Percentiles rank a stretch among this genome's conserved stretches.
phyloP scores from a whole-genome alignment of 1,139 yeast species.

The Saccharomyces pastorianus region DNA sequence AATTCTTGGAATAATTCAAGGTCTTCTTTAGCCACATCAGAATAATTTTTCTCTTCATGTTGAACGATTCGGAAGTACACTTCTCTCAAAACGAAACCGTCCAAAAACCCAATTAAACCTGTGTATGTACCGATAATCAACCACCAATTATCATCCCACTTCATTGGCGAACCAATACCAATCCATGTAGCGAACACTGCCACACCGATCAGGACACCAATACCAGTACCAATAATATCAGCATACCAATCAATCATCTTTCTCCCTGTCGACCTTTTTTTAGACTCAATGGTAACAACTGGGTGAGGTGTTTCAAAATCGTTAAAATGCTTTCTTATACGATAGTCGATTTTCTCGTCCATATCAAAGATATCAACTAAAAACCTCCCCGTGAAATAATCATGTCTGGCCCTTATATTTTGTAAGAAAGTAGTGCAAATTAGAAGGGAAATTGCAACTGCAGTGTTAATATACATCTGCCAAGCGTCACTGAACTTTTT shows the following conservation, averaged over 20 bases:
- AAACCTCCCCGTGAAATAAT: slow-evolving; percentile 25
- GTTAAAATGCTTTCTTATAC: slow-evolving; percentile 17
- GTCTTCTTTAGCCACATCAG: slow-evolving; percentile 23
- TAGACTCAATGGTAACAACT: slow-evolving; percentile 19
- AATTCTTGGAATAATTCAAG: slow-evolving; percentile 16
- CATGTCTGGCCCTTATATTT: slow-evolving; percentile 34
- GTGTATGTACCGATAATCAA: slow-evolving; percentile 38
- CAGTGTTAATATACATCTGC: slow-evolving; percentile 37
- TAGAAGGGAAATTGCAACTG: slow-evolving; percentile 34
- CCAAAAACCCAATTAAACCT: slow-evolving; percentile 36
- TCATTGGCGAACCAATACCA: slow-evolving; percentile 31
- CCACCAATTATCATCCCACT: slow-evolving; percentile 37
- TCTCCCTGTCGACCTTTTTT: slow-evolving; percentile 21
- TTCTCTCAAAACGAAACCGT: slow-evolving; percentile 36
- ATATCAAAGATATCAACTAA: slow-evolving; percentile 21
- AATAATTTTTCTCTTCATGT: slow-evolving; percentile 29
- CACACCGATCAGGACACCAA: slow-evolving; percentile 32
- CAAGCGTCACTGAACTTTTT: slow-evolving; percentile 31
- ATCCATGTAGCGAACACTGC: slow-evolving; percentile 34
- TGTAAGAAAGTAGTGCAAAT: slow-evolving; percentile 32
- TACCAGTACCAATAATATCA: slow-evolving; percentile 35
- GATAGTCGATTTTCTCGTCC: slow-evolving; percentile 29
- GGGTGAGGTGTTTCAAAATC: slow-evolving; percentile 25
- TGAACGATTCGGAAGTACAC: slow-evolving; percentile 30
- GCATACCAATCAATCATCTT: slow-evolving; percentile 34